Evolutionary conservation across 768 basidiomycete species (phyloP), one percentile per base, ranked within the genome.

Genomic region (Tylopilus rubrobrunneus): DNA sequence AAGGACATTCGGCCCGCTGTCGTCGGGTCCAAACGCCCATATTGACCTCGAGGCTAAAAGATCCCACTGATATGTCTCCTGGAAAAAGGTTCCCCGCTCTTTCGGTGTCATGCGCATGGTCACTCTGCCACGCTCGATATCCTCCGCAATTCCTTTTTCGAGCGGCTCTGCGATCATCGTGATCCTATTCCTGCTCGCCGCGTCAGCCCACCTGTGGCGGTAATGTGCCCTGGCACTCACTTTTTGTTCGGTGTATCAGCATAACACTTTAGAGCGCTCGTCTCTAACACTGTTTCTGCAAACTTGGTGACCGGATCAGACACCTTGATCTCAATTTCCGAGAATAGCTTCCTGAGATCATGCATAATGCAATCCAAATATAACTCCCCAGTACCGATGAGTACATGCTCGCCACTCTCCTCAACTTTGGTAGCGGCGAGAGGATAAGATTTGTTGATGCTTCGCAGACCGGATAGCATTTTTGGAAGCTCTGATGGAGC

Each of bases 91-190:
- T 28, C 96, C 97, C 43, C 97, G 80, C 65, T 98, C 94, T 72
- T 98, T 98, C 25, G 89, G 81, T 2, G 91, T 81, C 92, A 98
- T 95, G 25, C 88, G 85, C 84, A 98, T 97, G 53, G 86, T 89
- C 51, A 99, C 89, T 45, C 86, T 84, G 19, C 96, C 95, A 10
- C 85, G 81, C 70, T 99, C 97, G 62, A 99, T 87, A 67, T 99
- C 97, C 68, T 98, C 93, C 2, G 97, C 92, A 58, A 99, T 83
- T 15, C 97, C 97, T 48, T 86, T 83, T 71, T 98, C 97, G 31
- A 99, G 78, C 2, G 97, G 97, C 69, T 99, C 97, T 23, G 97
- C 94, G 59, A 99, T 98, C 94, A 98, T 96, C 7, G 97, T 99
- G 54, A 99, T 80, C 65, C 91, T 91, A 77, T 98, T 99, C 77